Conservation (phyloP, 2,329 filamentous ascomycete genomes). For the Oidium heveae region DNA sequence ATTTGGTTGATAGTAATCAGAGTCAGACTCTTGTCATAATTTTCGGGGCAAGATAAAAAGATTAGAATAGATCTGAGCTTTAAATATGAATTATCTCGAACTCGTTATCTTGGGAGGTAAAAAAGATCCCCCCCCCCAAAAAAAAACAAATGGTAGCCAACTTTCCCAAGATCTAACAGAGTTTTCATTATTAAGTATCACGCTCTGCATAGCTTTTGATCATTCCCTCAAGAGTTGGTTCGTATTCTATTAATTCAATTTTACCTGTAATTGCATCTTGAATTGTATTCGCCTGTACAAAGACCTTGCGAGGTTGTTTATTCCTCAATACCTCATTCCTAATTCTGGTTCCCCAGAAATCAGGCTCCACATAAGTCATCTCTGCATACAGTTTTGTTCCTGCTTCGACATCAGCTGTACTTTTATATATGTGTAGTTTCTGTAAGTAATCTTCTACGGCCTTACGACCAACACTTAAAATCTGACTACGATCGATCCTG, state of each 20-base stretch:
- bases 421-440: conserved; percentile 81
- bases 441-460: conserved; percentile 69
- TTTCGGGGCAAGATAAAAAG: no score
- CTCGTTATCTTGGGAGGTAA: no score
- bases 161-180: no score
- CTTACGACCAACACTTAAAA: conserved; percentile 55
- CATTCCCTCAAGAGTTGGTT: conserved; percentile 55
- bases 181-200: conserved; percentile 4
- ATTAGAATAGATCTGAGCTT: no score
- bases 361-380: conserved; percentile 57
- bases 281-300: conserved; percentile 79
- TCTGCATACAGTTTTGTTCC: conserved; percentile 61
- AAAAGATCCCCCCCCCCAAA: no score
- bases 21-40: no score
- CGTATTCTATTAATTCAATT: conserved; percentile 65
- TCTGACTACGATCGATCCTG: conserved; percentile 62
- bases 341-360: conserved; percentile 65
- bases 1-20: no score
- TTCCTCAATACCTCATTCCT: conserved; percentile 49
- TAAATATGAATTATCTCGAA: no score
- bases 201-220: conserved; percentile 59
- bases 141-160: no score
- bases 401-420: conserved; percentile 56
- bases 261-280: conserved; percentile 40
- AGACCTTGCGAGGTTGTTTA: conserved; percentile 70